These are phyloP conservation scores for Akebia trifoliata DNA, from an alignment of 164 flowering plant genomes.

Conservation along the genomic window DNA sequence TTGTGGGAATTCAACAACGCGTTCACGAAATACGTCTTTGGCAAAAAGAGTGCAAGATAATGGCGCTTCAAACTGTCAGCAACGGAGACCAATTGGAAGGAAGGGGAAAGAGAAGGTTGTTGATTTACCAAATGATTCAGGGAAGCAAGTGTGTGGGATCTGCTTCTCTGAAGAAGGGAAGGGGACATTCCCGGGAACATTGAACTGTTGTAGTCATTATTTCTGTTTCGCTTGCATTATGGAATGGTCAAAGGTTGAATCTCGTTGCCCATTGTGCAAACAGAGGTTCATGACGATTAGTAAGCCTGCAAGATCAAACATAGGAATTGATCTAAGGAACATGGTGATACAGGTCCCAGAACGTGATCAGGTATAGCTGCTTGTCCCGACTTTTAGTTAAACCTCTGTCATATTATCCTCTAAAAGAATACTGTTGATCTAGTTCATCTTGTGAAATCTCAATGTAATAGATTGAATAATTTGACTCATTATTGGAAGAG, in stretches of 20 bases:
- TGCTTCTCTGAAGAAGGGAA: conserved; percentile 90
- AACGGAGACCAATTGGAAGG: conserved; percentile 23
- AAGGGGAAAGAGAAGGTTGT: conserved; percentile 78
- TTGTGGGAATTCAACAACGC: conserved; percentile 28
- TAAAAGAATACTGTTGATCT: too few species aligned
- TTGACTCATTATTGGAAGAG: too few species aligned
- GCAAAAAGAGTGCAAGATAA: conserved; percentile 23
- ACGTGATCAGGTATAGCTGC: conserved; percentile 84
- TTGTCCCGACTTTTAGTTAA: not conserved
- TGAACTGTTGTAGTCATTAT: conserved; percentile 80
- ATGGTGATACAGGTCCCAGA: conserved; percentile 61
- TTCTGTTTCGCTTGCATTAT: conserved; percentile 90
- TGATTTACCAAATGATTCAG: conserved; percentile 37
- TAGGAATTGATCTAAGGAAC: conserved; percentile 55
- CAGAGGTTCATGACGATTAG: conserved; percentile 75
- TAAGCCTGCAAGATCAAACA: conserved; percentile 47
- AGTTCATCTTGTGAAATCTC: too few species aligned
- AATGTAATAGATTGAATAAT: too few species aligned
- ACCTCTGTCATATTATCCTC: not conserved
- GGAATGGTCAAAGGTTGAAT: conserved; percentile 98
- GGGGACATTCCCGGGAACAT: conserved; percentile 61
- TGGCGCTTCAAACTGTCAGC: conserved; percentile 15
- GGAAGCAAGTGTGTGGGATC: conserved; percentile 86
- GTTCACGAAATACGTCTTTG: conserved; percentile 27
- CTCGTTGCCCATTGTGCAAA: conserved; percentile 96